Base-by-base conservation (phyloP, 768 basidiomycete genomes). In the Dentipellis fragilis region DNA sequence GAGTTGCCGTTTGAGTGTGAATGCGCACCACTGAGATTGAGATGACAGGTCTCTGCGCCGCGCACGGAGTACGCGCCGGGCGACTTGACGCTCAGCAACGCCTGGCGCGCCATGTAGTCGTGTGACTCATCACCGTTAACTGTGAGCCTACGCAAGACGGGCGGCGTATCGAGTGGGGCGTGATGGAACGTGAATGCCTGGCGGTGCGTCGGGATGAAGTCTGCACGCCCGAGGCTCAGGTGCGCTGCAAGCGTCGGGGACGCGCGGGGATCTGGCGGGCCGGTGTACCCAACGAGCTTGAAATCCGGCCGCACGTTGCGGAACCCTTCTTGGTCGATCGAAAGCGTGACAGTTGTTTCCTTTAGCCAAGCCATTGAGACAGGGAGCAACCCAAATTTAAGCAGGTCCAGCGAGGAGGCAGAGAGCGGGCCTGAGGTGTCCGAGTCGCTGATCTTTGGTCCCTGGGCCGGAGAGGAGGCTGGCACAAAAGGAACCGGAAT, bases 251-350 rank as follows among this genome's bases (percentile, higher is more conserved):
- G 61, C 11, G 61, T 47, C n/a, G 51, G 2, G 6, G 35, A 49
- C 16, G 40, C 54, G 56, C 35, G 59, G 38, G 16, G 49, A 38
- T 17, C 36, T 17, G 8, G 51, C 66, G 65, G 58, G 68, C 64
- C 52, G 62, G 71, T 69, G 62, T 79, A 79, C 10, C 80, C 80
- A n/a, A 74, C 70, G 49, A 84, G 78, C 58, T 71, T 74, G 70
- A 91, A 84, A 8, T 70, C 66, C 17, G 86, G 81, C 22, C 73
- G 72, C 6, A 84, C 73, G 16, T 78, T 74, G 22, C 89, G 80
- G 62, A 89, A 89, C 3, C 87, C 85, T 70, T 92, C 91, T 66
- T 93, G 91, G 64, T 92, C 91, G 22, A 93, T 83, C 67, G 82
- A 77, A 36, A 92, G 69, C 55, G 86, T 80, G 34, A 91, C 66